A percentile compares a stretch with the other conserved stretches of the same genome.
These are phyloP conservation scores for Rhodotorula sphaerocarpa DNA, from an alignment of 768 basidiomycete species.

Conservation along the genomic window DNA sequence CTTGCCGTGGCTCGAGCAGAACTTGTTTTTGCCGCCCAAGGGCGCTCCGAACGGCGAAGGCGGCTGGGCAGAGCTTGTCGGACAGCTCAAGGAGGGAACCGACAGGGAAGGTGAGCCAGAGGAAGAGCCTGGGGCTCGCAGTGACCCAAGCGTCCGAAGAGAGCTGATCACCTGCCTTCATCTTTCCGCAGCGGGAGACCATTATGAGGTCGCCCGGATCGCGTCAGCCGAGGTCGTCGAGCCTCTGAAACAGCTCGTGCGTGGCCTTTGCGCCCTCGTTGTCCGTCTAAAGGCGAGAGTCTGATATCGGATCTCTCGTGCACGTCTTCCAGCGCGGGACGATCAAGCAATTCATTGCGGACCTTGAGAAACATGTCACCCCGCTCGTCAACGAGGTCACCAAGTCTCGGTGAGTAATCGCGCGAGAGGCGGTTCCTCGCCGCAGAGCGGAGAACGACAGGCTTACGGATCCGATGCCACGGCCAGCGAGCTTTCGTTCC, in stretches of 20 bases:
- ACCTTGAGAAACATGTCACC: slow-evolving; percentile 10
- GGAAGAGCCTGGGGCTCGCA: background rate
- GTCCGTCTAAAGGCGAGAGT: too few species aligned
- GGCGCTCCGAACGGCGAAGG: background rate
- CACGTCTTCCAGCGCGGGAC: background rate
- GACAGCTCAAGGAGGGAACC: background rate
- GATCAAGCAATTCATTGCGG: slow-evolving; percentile 13
- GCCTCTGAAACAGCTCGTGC: slow-evolving; percentile 13
- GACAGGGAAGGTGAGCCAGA: slow-evolving; percentile 2
- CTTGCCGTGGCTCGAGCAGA: background rate
- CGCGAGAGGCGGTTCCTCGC: too few species aligned
- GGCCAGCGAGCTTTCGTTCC: slow-evolving; percentile 3
- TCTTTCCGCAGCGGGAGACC: background rate
- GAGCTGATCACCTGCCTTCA: background rate
- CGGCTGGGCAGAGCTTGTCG: background rate
- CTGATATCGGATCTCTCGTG: too few species aligned
- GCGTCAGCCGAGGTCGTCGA: slow-evolving; percentile 3
- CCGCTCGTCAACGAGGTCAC: slow-evolving; percentile 3
- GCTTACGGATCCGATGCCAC: too few species aligned
- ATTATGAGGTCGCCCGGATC: background rate
- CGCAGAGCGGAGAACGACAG: too few species aligned
- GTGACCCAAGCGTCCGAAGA: too few species aligned
- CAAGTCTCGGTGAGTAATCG: slow-evolving; percentile 9
- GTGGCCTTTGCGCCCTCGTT: too few species aligned
- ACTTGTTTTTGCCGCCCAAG: background rate